Percentiles rank a stretch among this genome's conserved stretches.
Conservation (phyloP, 345 rosid genomes). For the Syzygium aromaticum region DNA sequence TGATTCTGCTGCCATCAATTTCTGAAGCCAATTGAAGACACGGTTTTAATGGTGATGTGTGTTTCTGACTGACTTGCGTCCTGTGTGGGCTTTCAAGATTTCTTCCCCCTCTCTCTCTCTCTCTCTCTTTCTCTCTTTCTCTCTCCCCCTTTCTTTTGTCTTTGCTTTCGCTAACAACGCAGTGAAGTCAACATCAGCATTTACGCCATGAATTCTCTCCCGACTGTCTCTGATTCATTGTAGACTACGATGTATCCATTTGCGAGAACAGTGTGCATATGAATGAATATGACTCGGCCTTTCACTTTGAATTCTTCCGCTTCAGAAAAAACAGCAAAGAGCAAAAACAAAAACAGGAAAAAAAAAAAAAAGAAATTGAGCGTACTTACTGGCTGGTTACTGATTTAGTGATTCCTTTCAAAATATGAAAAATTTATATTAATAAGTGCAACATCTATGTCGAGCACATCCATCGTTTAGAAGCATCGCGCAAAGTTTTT, state of each 20-base stretch:
- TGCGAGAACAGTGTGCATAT: not conserved
- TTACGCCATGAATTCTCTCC: conserved; percentile 22
- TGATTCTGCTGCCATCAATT: conserved; percentile 31
- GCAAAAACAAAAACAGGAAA: not conserved
- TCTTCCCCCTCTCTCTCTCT: not conserved
- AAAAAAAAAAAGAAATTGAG: not conserved
- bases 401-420: not conserved
- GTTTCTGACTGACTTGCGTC: not conserved
- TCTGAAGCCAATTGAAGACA: conserved; percentile 32
- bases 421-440: not conserved
- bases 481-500: not conserved
- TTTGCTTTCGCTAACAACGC: conserved; percentile 3
- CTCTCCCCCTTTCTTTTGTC: not conserved
- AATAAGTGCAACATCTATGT: not conserved
- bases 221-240: not conserved
- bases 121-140: not conserved
- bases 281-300: not conserved
- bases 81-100: not conserved
- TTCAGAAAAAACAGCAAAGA: not conserved
- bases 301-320: not conserved
- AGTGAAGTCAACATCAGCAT: conserved; percentile 28
- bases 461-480: not conserved
- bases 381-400: not conserved
- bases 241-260: not conserved
- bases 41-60: conserved; percentile 4